Evolutionary conservation across 495 filamentous ascomycete genomes (phyloP), one percentile per base, ranked within the genome.

Genomic region (Penicillium egyptiacum): DNA sequence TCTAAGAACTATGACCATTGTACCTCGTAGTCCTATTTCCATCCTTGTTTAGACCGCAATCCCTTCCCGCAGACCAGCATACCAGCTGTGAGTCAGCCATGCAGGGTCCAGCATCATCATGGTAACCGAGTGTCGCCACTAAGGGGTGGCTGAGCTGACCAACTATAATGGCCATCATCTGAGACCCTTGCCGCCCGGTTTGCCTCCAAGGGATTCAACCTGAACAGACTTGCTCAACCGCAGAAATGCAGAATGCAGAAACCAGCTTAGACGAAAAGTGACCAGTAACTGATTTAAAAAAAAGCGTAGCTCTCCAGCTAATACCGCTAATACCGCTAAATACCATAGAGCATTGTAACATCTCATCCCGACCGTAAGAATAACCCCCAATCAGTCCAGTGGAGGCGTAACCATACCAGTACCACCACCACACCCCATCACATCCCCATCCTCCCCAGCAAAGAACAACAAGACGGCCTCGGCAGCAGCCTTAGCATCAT

Each of bases 401-500:
- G 66, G 66, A 43, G 66, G 66, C 33, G 66, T 67, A 30, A 69
- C 50, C 64, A 69, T 43, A n/a, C 66, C 66, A 57, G 47, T 53
- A 17, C 33, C 31, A 14, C 26, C 9, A 50, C 26, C 33, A 39
- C 35, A 39, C 33, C 31, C 20, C 30, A 14, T 28, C 4, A 12
- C 30, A 10, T 26, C 52, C 17, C 12, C 40, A 49, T 68, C 63
- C 14, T 55, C 50, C 10, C 66, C 71, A 7, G 57, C 63, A 49
- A 74, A 70, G 59, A 75, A 75, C 42, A 67, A 26, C 51, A 75
- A 23, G 16, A 75, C 70, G 16, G 64, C 66, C 51, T 75, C 75
- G 10, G 75, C 75, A 5, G 75, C 75, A 43, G 67, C 58, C 56
- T 66, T 64, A 4, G 75, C 68, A 53, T 75, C 71, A 69, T 75